Conservation (phyloP, 1,284 basidiomycete genomes). For the Ustilago bromivora region DNA sequence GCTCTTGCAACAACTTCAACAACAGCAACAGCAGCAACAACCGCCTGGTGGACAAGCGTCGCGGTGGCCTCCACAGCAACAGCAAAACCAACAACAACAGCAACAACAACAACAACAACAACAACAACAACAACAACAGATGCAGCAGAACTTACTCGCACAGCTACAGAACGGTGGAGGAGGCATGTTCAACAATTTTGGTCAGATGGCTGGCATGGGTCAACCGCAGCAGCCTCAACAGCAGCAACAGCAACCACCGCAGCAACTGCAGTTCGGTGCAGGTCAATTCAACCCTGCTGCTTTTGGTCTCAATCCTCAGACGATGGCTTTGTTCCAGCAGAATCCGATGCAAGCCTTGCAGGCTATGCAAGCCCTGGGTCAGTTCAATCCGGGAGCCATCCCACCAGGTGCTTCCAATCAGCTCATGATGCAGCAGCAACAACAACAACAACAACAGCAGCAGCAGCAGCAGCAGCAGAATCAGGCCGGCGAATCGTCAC, state of each 20-base stretch:
- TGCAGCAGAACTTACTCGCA: slow-evolving; percentile 38
- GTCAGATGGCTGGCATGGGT: slow-evolving; percentile 38
- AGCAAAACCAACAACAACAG: slow-evolving; percentile 18
- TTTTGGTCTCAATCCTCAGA: slow-evolving; percentile 44
- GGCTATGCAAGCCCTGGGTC: slow-evolving; percentile 48
- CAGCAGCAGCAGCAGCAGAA: slow-evolving; percentile 35
- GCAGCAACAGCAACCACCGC: slow-evolving; percentile 25
- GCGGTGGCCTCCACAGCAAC: no score
- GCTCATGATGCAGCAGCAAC: slow-evolving; percentile 50
- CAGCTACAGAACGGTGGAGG: slow-evolving; percentile 44
- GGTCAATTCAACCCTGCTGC: slow-evolving; percentile 39
- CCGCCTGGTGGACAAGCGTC: no score
- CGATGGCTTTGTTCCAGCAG: slow-evolving; percentile 47
- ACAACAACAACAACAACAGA: slow-evolving; percentile 34
- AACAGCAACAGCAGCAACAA: slow-evolving; percentile 18
- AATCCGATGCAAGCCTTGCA: slow-evolving; percentile 53
- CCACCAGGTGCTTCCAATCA: slow-evolving; percentile 42
- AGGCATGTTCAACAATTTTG: slow-evolving; percentile 42
- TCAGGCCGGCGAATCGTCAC: slow-evolving; percentile 23
- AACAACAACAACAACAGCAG: slow-evolving; percentile 36
- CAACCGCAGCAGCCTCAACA: slow-evolving; percentile 36
- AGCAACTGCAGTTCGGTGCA: slow-evolving; percentile 28
- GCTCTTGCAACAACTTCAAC: slow-evolving; percentile 48
- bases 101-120: slow-evolving; percentile 14
- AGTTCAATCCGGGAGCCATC: slow-evolving; percentile 43